These are phyloP conservation scores for Moelleriella libera DNA, from an alignment of 2,329 filamentous ascomycete genomes.

Conservation along the genomic window DNA sequence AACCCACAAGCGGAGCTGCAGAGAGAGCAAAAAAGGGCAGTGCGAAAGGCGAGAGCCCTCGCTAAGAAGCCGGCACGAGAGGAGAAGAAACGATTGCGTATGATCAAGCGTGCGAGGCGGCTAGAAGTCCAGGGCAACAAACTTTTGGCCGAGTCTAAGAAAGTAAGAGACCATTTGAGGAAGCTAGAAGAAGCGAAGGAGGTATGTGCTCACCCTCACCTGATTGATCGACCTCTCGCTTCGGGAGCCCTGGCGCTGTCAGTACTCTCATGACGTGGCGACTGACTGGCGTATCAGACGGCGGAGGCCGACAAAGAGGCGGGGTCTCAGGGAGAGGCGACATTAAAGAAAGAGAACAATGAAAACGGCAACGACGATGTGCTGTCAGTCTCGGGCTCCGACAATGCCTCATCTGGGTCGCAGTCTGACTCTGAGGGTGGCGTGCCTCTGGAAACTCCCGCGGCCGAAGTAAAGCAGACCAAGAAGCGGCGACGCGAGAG, in stretches of 20 bases:
- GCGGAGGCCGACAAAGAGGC: too few species aligned
- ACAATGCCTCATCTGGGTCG: slow-evolving; percentile 2
- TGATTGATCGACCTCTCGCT: background rate
- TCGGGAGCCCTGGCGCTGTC: too few species aligned
- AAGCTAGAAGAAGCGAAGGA: slow-evolving; percentile 7
- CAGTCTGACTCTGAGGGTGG: too few species aligned
- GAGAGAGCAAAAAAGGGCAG: slow-evolving; percentile 15
- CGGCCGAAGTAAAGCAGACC: background rate
- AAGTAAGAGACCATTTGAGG: slow-evolving; percentile 14
- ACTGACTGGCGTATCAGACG: too few species aligned
- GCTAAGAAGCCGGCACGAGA: slow-evolving; percentile 15
- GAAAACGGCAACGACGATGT: slow-evolving; percentile 5
- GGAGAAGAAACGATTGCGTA: slow-evolving; percentile 22
- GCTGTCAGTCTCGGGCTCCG: slow-evolving; percentile 6
- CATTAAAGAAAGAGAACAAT: slow-evolving; percentile 7
- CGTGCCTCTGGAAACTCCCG: too few species aligned
- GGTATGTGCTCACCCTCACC: slow-evolving; percentile 1
- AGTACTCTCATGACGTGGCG: too few species aligned
- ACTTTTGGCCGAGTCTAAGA: slow-evolving; percentile 25
- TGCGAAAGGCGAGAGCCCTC: slow-evolving; percentile 15
- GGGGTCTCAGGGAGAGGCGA: too few species aligned
- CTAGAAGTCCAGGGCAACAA: slow-evolving; percentile 24
- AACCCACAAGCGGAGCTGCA: background rate
- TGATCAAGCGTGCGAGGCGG: slow-evolving; percentile 22
- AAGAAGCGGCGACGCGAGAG: slow-evolving; percentile 5